Conservation (phyloP, 2,329 filamentous ascomycete species). For the Aspergillus jensenii region DNA sequence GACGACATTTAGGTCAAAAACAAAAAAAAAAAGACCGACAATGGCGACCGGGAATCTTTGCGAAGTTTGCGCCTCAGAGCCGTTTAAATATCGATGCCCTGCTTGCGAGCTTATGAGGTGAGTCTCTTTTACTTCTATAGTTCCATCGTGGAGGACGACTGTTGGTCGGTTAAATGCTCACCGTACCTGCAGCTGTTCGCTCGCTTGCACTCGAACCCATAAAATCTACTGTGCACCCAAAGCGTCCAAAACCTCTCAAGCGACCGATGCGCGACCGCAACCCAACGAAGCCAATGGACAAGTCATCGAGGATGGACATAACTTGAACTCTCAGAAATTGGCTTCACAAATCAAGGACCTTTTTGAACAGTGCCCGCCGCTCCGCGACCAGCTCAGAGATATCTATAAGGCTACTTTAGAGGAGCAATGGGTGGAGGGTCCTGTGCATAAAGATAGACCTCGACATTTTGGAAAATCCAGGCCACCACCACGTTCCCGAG, state of each 20-base stretch:
- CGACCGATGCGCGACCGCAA: conserved; percentile 9
- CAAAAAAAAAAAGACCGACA: conserved; percentile 11
- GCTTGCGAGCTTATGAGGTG: conserved; percentile 41
- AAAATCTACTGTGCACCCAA: conserved; percentile 44
- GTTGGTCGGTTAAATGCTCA: background rate
- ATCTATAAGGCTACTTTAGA: conserved; percentile 44
- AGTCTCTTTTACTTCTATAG: background rate
- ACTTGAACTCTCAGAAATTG: conserved; percentile 20
- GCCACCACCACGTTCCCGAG: conserved; percentile 28
- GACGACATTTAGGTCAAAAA: conserved; percentile 2
- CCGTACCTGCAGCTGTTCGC: conserved; percentile 40
- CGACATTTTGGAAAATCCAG: conserved; percentile 29
- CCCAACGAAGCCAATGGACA: conserved; percentile 12
- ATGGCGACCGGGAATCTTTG: conserved; percentile 31
- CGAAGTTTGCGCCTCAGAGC: conserved; percentile 39
- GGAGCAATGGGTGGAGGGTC: conserved; percentile 41
- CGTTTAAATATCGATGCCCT: conserved; percentile 42
- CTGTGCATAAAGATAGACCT: conserved; percentile 21
- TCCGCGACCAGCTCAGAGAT: conserved; percentile 41
- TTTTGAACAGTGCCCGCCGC: conserved; percentile 37
- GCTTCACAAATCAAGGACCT: conserved; percentile 39
- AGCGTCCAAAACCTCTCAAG: conserved; percentile 15
- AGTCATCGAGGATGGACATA: conserved; percentile 4
- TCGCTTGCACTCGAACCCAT: conserved; percentile 46
- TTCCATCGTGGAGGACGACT: background rate